phyloP scores from a whole-genome alignment of 2,329 filamentous ascomycete species.

The Clarireedia homoeocarpa region DNA sequence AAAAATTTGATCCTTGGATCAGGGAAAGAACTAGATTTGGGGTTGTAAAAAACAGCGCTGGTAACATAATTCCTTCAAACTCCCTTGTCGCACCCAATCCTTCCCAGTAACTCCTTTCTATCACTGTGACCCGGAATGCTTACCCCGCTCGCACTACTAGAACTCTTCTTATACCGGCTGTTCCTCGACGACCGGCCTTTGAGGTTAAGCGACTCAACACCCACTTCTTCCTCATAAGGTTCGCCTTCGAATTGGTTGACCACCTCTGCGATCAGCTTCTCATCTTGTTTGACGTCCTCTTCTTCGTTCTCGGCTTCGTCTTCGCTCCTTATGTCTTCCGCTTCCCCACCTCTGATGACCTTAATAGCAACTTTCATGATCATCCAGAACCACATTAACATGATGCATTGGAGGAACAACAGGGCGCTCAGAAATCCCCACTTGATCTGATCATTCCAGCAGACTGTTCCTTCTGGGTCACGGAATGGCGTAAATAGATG shows the following conservation, averaged over 20 bases:
- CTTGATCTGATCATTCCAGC: slow-evolving; percentile 68
- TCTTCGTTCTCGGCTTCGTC: slow-evolving; percentile 65
- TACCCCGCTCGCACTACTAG: slow-evolving; percentile 26
- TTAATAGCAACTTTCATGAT: slow-evolving; percentile 76
- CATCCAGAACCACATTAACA: slow-evolving; percentile 82
- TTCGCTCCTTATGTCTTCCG: slow-evolving; percentile 83
- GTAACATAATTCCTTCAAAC: slow-evolving; percentile 16
- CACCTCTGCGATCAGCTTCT: slow-evolving; percentile 12
- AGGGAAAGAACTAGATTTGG: not conserved
- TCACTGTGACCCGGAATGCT: slow-evolving; percentile 28
- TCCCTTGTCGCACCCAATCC: slow-evolving; percentile 31
- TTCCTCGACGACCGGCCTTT: slow-evolving; percentile 35
- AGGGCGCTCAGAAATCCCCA: slow-evolving; percentile 72
- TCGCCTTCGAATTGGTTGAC: slow-evolving; percentile 12
- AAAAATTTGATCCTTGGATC: not conserved
- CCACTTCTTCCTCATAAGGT: slow-evolving; percentile 67
- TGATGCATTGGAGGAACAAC: slow-evolving; percentile 70
- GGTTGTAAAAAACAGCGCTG: not conserved
- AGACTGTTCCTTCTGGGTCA: slow-evolving; percentile 64
- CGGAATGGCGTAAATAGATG: slow-evolving; percentile 70
- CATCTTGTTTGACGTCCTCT: slow-evolving; percentile 14
- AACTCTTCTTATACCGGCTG: slow-evolving; percentile 23
- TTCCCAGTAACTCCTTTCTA: slow-evolving; percentile 29
- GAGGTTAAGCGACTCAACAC: slow-evolving; percentile 62
- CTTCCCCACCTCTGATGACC: slow-evolving; percentile 67